Base-by-base conservation (phyloP, 306 rosid genomes). In the Quercus aquifolioides region DNA sequence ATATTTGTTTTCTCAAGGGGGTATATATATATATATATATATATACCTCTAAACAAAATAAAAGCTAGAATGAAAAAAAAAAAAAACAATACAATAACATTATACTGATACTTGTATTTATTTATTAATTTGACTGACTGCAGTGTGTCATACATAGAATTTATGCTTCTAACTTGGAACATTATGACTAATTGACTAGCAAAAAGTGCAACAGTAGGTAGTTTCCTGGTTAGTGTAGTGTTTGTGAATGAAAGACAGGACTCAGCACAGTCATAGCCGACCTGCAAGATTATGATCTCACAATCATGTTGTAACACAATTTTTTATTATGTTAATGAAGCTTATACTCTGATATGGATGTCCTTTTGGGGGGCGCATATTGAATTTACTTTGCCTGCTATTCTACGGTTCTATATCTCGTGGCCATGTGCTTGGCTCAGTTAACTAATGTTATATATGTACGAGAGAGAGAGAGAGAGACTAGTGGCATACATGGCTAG, bases 381-480 rank as follows among this genome's bases (percentile, higher is more conserved):
- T 28, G 54, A 79, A 80, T 76, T 81, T 76, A 79, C 83, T 82
- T 76, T 82, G 84, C 79, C 90, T 85, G 85, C 81, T 56, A 74
- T 43, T 76, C 79, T 74, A 38, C 84, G 55, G 71, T 77, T 52
- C 71, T 79, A 69, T 82, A 77, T 80, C 75, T 25, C 81, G 75
- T 52, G 21, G 49, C 92, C 98, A 94, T 91, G 98, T 94, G 97
- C 89, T 82, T 80, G 74, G 74, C 74, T 81, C 87, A 73, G 89
- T 82, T 83, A 81, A 77, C 51, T 54, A 31, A 18, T 46, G 74
- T 55, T 58, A 72, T 62, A 71, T 65, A 33, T n/a, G 11, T 13
- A 55, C 17, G 33, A 58, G 75, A 68, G 28, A 31, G 15, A 6
- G 26, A 10, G 67, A 59, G 5, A 60, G 67, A 60, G 8, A 59